Evolutionary conservation across 805 yeast species (phyloP), one percentile per base, ranked within the genome.

Genomic region (Kodamaea restingae): DNA sequence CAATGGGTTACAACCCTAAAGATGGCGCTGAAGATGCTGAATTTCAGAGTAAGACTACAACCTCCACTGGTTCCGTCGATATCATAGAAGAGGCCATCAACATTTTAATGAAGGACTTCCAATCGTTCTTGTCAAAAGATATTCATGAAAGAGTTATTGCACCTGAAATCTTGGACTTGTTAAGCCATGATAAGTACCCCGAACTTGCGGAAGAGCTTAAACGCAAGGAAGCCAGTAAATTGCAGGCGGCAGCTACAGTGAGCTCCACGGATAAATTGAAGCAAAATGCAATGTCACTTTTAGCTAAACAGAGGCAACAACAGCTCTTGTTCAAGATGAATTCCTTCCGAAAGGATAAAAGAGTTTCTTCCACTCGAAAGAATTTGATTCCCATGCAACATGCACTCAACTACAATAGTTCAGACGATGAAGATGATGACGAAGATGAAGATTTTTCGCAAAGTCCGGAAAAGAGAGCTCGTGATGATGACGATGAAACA

Each of bases 111-210:
- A 76, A 74, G 40, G 95, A 88, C 47, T 69, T 88, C 36, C 77
- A 76, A 43, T 63, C 67, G 8, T 78, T 80, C 34, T 56, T 88
- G 32, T 63, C 78, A 15, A 81, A 82, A 44, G 95, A 88, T 60
- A 75, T 88, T 17, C 70, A 84, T 47, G 91, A 80, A 51, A 75
- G 87, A 43, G 61, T 84, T 3, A 73, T 86, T 17, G 88, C 84
- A 0, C 87, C 93, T 0, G 68, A 72, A 1, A 75, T 88, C 12
- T 66, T 84, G 39, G 80, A 80, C 21, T 60, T 73, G 14, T 65
- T 88, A 47, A 73, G 76, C 41, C 80, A 79, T 28, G 75, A 73
- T 3, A 72, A 71, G 27, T 82, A 75, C 51, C 83, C 86, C 1
- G 73, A 70, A 3, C 54, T 67, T 14, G 52, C 67, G 18, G 54